Conservation (phyloP, 1,284 basidiomycete species). For the Austroboletus novae-zelandiae region DNA sequence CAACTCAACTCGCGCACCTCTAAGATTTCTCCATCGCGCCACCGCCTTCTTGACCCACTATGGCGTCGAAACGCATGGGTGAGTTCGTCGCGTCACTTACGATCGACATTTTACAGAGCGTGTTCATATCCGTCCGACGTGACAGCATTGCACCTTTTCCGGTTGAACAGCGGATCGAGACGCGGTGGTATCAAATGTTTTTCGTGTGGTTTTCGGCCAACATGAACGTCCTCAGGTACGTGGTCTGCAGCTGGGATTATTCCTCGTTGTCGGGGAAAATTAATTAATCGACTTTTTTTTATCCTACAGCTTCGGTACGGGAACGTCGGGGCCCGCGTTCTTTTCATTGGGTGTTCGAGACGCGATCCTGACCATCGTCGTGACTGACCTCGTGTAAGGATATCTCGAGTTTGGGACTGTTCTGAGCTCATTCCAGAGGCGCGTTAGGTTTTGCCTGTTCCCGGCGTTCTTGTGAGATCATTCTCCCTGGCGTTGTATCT, state of each 20-base stretch:
- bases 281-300: too few relatives aligned
- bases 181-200: conserved; percentile 60
- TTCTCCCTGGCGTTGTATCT: neutral
- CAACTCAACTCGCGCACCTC: neutral
- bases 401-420: neutral
- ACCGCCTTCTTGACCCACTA: conserved; percentile 21
- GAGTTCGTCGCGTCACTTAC: conserved; percentile 8
- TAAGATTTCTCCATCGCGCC: conserved; percentile 17
- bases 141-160: conserved; percentile 52
- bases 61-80: conserved; percentile 41
- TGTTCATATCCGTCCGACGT: neutral
- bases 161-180: conserved; percentile 45
- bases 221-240: conserved; percentile 56
- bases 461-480: conserved; percentile 56
- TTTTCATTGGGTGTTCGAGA: conserved; percentile 55
- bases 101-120: neutral
- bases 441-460: conserved; percentile 29
- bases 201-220: conserved; percentile 67
- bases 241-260: neutral
- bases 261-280: neutral
- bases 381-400: conserved; percentile 55
- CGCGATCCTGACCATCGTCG: conserved; percentile 49
- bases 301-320: conserved; percentile 45
- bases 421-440: neutral
- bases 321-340: conserved; percentile 58